Evolutionary conservation across 1,139 yeast genomes (phyloP).

Genomic region (Candida gigantensis): DNA sequence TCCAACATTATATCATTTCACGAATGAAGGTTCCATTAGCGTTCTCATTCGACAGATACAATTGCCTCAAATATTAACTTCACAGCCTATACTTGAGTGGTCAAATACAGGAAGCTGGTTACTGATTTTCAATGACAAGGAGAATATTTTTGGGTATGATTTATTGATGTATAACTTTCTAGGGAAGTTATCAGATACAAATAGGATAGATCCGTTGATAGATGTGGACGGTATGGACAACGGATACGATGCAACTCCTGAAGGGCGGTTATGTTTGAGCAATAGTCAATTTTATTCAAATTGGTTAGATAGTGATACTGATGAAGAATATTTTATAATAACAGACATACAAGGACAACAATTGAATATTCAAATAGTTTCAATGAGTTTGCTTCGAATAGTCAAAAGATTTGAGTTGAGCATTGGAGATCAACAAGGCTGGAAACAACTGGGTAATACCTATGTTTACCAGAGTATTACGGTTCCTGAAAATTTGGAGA

Average conservation of each 20-base stretch:
- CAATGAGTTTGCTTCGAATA: conserved; percentile 21
- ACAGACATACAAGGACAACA: conserved; percentile 13
- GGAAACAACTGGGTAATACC: conserved; percentile 6
- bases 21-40: conserved; percentile 38
- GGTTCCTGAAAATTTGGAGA: conserved; percentile 1
- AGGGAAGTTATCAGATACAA: conserved; percentile 19
- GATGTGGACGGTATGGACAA: conserved; percentile 20
- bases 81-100: conserved; percentile 30
- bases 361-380: conserved; percentile 20
- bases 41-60: conserved; percentile 23
- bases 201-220: conserved; percentile 18
- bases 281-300: conserved; percentile 12
- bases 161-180: conserved; percentile 29
- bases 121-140: conserved; percentile 25
- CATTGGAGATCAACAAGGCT: conserved; percentile 8
- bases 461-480: not conserved
- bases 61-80: conserved; percentile 20
- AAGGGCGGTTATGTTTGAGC: conserved; percentile 13
- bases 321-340: conserved; percentile 20
- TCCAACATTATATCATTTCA: conserved; percentile 36
- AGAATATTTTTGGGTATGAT: conserved; percentile 31
- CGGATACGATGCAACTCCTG: conserved; percentile 14
- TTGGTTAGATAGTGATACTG: conserved; percentile 10
- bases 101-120: conserved; percentile 40
- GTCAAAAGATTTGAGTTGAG: conserved; percentile 11